These are phyloP conservation scores for Globisporangium cederbergense DNA, from an alignment of 352 stramenopile species.

Conservation along the genomic window DNA sequence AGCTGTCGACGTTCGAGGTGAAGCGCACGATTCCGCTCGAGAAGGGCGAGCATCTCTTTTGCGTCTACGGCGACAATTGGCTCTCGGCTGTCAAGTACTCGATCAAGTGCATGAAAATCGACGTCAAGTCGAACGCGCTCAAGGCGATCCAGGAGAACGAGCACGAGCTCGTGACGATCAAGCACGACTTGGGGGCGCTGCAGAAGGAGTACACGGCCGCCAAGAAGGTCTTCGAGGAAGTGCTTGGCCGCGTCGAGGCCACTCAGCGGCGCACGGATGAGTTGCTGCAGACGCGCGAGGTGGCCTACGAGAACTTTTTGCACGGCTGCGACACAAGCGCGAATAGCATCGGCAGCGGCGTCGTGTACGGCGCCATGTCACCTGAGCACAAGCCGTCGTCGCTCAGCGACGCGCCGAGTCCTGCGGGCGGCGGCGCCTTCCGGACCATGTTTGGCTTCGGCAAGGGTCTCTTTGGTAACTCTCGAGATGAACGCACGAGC, in stretches of 20 bases:
- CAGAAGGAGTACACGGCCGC: slow-evolving; percentile 80
- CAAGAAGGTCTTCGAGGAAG: slow-evolving; percentile 80
- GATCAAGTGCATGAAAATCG: slow-evolving; percentile 83
- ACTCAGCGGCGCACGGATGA: slow-evolving; percentile 75
- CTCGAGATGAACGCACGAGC: slow-evolving; percentile 49
- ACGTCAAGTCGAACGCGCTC: slow-evolving; percentile 46
- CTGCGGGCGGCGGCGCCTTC: slow-evolving; percentile 36
- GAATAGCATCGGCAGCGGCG: slow-evolving; percentile 23
- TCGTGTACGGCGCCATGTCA: slow-evolving; percentile 17
- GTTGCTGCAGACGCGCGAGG: slow-evolving; percentile 58
- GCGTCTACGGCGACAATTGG: slow-evolving; percentile 89
- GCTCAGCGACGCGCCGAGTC: slow-evolving; percentile 32
- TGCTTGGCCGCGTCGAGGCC: slow-evolving; percentile 57
- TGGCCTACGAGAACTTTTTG: slow-evolving; percentile 78
- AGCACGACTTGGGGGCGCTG: slow-evolving; percentile 68
- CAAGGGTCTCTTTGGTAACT: slow-evolving; percentile 57
- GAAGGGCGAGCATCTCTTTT: slow-evolving; percentile 82
- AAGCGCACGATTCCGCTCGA: slow-evolving; percentile 74
- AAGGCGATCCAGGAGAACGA: slow-evolving; percentile 70
- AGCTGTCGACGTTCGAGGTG: slow-evolving; percentile 81
- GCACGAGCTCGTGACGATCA: slow-evolving; percentile 69
- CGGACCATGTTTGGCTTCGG: slow-evolving; percentile 69
- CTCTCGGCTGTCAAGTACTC: slow-evolving; percentile 86
- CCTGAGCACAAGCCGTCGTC: slow-evolving; percentile 34
- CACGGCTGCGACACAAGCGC: slow-evolving; percentile 41